Evolutionary conservation across 1,284 basidiomycete genomes (phyloP).

Genomic region (Trichosporon ovoides): DNA sequence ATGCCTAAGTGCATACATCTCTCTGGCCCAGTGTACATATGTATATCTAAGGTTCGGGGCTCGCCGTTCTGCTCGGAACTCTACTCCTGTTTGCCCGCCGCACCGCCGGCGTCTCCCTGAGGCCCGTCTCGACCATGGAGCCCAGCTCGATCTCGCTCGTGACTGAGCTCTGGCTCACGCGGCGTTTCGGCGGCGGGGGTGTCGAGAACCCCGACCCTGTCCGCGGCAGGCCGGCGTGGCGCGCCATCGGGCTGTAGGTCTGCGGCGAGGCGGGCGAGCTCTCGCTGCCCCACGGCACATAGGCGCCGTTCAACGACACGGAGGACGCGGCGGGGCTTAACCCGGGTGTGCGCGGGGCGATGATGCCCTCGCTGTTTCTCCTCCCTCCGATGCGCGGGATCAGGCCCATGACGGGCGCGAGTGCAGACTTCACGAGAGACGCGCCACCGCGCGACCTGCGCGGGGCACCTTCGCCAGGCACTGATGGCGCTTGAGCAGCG

Average conservation of each 20-base stretch:
- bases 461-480: constrained; percentile 25
- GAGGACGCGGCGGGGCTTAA: constrained; percentile 31
- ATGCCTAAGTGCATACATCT: neutral
- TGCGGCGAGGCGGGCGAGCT: neutral
- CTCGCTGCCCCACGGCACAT: constrained; percentile 13
- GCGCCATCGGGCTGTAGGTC: neutral
- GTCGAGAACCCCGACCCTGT: neutral
- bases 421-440: constrained; percentile 63
- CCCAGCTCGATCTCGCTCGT: neutral
- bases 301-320: neutral
- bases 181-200: constrained; percentile 2
- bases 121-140: neutral
- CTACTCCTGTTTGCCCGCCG: neutral
- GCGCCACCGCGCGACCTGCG: constrained; percentile 38
- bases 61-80: neutral
- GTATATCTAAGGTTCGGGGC: neutral
- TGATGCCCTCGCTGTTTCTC: constrained; percentile 54
- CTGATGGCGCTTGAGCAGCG: constrained; percentile 26
- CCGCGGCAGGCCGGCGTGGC: neutral
- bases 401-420: constrained; percentile 49
- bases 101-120: neutral
- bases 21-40: neutral
- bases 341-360: constrained; percentile 56
- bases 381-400: constrained; percentile 37
- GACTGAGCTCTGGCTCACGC: neutral